Base-by-base conservation (phyloP, 2,329 filamentous ascomycete genomes). In the Colletotrichum echinochloae region DNA sequence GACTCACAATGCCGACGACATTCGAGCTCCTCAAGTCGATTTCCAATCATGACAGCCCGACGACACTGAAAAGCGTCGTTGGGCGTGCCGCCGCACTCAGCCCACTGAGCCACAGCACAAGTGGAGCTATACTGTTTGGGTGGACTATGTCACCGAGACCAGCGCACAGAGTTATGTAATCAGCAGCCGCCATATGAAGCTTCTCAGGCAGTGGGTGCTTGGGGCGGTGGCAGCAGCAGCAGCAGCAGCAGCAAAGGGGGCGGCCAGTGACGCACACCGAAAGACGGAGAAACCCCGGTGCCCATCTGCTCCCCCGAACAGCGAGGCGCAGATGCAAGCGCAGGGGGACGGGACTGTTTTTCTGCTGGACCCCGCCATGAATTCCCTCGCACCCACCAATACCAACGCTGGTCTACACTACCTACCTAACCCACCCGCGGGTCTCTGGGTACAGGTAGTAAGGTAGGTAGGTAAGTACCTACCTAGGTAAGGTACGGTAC, bases 191-290 rank as follows among this genome's bases (percentile, higher is more conserved):
- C 55, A 28, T 23, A 33, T 33, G 62, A 61, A 66, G 49, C 62
- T 70, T 60, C 48, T 35, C 9, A 11, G 26, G 44, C 54, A 57
- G 52, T 41, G 8, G 14, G 12, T 18, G 30, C 44, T 37, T 23
- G 26, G 11, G 46, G 46, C 18, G 23, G 46, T 28, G 5, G n/a
- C 12, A 26, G 23, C 46, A 49, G 46, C 39, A 20, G 16, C 30
- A 33, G 30, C 30, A 33, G 30, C 30, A 33, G 30, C 30, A 35
- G 35, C 41, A 30, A 26, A 61, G 57, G 39, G 67, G 61, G 39
- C 64, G 67, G 67, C 68, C 37, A 48, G 59, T 68, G 64, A 71
- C 68, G 68, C 68, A 71, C 64, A 71, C 64, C 64, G 67, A 70
- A 46, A 59, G 28, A 30, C 57, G 67, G 63, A 70, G 62, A 70